Percentiles rank a stretch among this genome's conserved stretches.
Evolutionary conservation across 2,329 filamentous ascomycete species (phyloP).

Genomic region (Ascochyta lentis): DNA sequence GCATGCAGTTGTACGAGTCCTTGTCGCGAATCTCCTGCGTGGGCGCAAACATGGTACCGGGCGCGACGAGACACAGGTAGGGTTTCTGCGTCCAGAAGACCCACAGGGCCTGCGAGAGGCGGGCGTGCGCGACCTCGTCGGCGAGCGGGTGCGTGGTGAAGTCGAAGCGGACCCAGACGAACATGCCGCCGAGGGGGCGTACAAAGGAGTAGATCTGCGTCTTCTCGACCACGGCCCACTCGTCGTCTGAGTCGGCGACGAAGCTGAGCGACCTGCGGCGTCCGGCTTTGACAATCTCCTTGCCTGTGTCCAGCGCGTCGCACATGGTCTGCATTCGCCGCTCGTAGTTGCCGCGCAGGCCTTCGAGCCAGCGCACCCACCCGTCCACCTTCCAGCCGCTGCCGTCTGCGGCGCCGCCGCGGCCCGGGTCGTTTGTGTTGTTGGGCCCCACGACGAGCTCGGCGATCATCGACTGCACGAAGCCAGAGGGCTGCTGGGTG

Average conservation of each 20-base stretch:
- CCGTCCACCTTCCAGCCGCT: constrained; percentile 80
- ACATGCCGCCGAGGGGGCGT: constrained; percentile 90
- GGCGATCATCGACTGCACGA: constrained; percentile 83
- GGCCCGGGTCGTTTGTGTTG: constrained; percentile 56
- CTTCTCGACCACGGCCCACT: constrained; percentile 79
- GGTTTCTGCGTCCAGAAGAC: constrained; percentile 73
- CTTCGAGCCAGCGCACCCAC: constrained; percentile 91
- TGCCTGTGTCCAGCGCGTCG: constrained; percentile 71
- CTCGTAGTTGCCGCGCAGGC: constrained; percentile 83
- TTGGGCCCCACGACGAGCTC: constrained; percentile 78
- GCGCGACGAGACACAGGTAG: constrained; percentile 71
- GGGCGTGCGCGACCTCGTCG: constrained; percentile 59
- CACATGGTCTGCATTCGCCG: constrained; percentile 84
- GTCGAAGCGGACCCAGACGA: constrained; percentile 79
- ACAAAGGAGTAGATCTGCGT: constrained; percentile 76
- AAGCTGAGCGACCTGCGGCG: constrained; percentile 45
- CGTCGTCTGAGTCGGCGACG: constrained; percentile 54
- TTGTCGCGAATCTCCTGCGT: constrained; percentile 64
- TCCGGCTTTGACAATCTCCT: constrained; percentile 70
- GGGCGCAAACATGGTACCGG: constrained; percentile 77
- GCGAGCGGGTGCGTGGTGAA: constrained; percentile 77
- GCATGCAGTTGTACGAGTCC: constrained; percentile 73
- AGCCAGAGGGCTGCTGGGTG: constrained; percentile 86
- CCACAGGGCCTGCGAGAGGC: constrained; percentile 72
- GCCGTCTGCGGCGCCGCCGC: constrained; percentile 57